Percentiles rank a stretch among this genome's conserved stretches.
These are phyloP conservation scores for Cryphonectria carpinicola DNA, from an alignment of 2,329 filamentous ascomycete species.

Conservation along the genomic window DNA sequence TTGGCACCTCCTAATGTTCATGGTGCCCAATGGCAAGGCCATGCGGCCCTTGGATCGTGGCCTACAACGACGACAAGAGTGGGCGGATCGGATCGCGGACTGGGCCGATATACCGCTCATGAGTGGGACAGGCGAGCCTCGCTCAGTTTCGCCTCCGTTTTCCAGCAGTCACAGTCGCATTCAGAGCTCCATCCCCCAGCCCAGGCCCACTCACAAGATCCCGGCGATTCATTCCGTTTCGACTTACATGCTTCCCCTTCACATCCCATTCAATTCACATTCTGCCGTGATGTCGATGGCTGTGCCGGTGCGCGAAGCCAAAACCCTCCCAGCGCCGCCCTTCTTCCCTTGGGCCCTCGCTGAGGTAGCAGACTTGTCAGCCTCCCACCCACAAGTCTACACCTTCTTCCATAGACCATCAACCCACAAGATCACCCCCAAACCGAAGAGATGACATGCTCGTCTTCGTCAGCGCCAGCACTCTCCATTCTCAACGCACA, in stretches of 20 bases:
- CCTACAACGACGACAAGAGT: neutral
- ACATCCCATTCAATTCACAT: neutral
- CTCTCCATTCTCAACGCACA: conserved; percentile 53
- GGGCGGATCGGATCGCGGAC: neutral
- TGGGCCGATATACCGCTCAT: neutral
- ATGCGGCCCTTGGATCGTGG: neutral
- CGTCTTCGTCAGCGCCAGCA: conserved; percentile 10
- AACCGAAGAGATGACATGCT: conserved; percentile 24
- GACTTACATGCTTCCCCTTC: conserved; percentile 6
- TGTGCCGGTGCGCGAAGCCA: conserved; percentile 1
- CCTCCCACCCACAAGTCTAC: neutral
- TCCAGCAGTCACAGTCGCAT: neutral
- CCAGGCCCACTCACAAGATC: neutral
- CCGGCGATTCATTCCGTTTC: conserved; percentile 17
- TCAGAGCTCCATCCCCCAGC: neutral
- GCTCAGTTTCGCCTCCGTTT: conserved; percentile 29
- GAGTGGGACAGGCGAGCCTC: conserved; percentile 9
- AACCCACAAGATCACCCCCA: neutral
- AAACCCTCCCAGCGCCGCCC: neutral
- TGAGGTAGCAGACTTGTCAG: neutral
- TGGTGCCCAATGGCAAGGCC: neutral
- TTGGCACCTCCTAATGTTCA: neutral
- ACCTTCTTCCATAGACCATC: conserved; percentile 11
- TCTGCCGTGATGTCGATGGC: conserved; percentile 22
- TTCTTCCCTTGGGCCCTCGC: neutral